phyloP scores from a whole-genome alignment of 495 filamentous ascomycete species.

The Neurospora intermedia region DNA sequence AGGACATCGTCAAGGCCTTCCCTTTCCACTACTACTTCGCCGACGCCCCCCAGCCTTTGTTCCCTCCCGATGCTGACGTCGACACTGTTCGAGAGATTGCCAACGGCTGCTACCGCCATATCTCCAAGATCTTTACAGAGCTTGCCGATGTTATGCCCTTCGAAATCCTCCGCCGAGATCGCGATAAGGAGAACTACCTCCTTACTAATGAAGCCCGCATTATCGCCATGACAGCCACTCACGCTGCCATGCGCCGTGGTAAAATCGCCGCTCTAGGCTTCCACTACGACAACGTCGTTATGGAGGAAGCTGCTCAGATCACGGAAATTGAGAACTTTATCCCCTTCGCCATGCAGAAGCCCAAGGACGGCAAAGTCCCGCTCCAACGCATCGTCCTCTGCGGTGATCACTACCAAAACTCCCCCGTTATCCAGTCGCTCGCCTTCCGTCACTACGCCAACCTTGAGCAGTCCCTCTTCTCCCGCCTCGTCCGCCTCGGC shows the following conservation, averaged over 20 bases:
- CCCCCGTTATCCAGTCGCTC: slow-evolving; percentile 87
- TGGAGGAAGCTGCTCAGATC: slow-evolving; percentile 98
- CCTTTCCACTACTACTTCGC: slow-evolving; percentile 87
- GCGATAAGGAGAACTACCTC: slow-evolving; percentile 91
- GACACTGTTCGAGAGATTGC: slow-evolving; percentile 68
- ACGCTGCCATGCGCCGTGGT: slow-evolving; percentile 91
- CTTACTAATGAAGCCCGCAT: slow-evolving; percentile 91
- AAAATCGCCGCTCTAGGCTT: slow-evolving; percentile 90
- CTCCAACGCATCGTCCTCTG: slow-evolving; percentile 85
- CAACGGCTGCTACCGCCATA: slow-evolving; percentile 80
- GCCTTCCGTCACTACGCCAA: slow-evolving; percentile 96
- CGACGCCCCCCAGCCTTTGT: slow-evolving; percentile 77
- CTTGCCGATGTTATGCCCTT: slow-evolving; percentile 91
- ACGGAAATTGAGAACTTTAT: slow-evolving; percentile 98
- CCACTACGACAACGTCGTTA: slow-evolving; percentile 93
- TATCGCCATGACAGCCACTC: slow-evolving; percentile 96
- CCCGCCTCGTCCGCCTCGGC: slow-evolving; percentile 77
- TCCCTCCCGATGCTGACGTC: slow-evolving; percentile 50
- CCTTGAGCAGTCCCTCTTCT: slow-evolving; percentile 90
- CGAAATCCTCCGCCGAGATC: slow-evolving; percentile 76
- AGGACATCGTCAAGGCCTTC: slow-evolving; percentile 61
- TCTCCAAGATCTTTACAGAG: slow-evolving; percentile 84
- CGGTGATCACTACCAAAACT: slow-evolving; percentile 95
- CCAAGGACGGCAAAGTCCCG: slow-evolving; percentile 58
- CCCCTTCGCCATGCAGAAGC: slow-evolving; percentile 78